These are phyloP conservation scores for Apiospora phragmitis DNA, from an alignment of 2,329 filamentous ascomycete species.

Conservation along the genomic window DNA sequence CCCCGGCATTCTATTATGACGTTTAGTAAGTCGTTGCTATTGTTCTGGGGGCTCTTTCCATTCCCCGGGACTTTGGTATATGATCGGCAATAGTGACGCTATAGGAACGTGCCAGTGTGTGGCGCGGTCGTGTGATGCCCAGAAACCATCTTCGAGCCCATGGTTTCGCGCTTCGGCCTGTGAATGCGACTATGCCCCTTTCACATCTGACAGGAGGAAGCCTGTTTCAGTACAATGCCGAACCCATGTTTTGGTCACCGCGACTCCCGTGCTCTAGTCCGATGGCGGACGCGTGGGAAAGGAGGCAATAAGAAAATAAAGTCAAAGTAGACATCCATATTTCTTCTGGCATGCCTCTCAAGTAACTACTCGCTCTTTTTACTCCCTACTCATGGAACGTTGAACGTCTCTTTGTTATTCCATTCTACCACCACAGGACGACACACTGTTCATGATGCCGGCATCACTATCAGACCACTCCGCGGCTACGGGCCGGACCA, in stretches of 20 bases:
- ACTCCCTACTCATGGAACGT: not conserved
- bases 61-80: not conserved
- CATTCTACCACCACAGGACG: not conserved
- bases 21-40: not conserved
- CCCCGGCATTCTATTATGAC: not conserved
- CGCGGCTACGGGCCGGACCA: not conserved
- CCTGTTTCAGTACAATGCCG: not conserved
- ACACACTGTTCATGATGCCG: not conserved
- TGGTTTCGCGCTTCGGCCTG: not conserved
- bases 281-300: not conserved
- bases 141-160: not conserved
- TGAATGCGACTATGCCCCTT: not conserved
- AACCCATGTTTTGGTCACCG: not conserved
- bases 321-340: not conserved
- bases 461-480: not conserved
- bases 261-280: not conserved
- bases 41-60: not conserved
- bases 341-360: not conserved
- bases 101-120: not conserved
- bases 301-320: not conserved
- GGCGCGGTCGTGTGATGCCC: not conserved
- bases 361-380: not conserved
- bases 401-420: constrained; percentile 1
- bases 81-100: not conserved
- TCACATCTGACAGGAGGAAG: not conserved